Percentiles rank a stretch among this genome's conserved stretches.
These are phyloP conservation scores for Trichosporon sp. DNA, from an alignment of 1,284 basidiomycete genomes.

Conservation along the genomic window DNA sequence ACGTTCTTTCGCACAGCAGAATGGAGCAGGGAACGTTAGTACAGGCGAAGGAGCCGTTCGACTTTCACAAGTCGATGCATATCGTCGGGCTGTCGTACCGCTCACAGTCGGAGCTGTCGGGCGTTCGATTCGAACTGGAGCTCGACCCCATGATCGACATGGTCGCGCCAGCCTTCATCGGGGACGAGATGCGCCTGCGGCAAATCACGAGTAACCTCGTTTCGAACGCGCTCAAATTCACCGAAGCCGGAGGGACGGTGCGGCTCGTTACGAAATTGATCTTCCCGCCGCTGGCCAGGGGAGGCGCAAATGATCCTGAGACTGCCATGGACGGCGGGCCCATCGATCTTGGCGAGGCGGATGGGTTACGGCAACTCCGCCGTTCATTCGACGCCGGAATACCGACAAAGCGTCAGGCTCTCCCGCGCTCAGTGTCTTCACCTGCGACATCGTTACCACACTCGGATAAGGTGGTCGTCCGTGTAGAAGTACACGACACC, in stretches of 20 bases:
- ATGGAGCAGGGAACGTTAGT: constrained; percentile 51
- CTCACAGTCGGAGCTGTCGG: constrained; percentile 66
- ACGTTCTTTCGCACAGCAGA: constrained; percentile 60
- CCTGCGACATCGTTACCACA: not conserved
- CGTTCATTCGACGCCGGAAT: not conserved
- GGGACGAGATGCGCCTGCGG: constrained; percentile 62
- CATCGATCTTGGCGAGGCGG: not conserved
- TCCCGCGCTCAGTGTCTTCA: not conserved
- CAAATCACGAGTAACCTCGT: constrained; percentile 61
- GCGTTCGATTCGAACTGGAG: constrained; percentile 63
- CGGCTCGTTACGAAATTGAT: constrained; percentile 45
- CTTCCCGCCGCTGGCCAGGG: constrained; percentile 24
- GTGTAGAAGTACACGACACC: constrained; percentile 76
- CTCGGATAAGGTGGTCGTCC: constrained; percentile 52
- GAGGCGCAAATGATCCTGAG: not conserved
- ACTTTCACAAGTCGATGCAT: constrained; percentile 76
- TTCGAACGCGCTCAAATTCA: constrained; percentile 58
- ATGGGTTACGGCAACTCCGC: not conserved
- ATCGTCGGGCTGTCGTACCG: constrained; percentile 72
- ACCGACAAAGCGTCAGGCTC: not conserved
- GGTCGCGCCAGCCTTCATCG: constrained; percentile 53
- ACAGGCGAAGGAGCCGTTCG: constrained; percentile 59
- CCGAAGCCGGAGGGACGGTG: constrained; percentile 53
- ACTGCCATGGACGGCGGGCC: not conserved
- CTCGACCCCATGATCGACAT: constrained; percentile 71